A percentile compares a stretch with the other conserved stretches of the same genome.
phyloP scores from a whole-genome alignment of 345 rosid species.

The Isatis tinctoria region DNA sequence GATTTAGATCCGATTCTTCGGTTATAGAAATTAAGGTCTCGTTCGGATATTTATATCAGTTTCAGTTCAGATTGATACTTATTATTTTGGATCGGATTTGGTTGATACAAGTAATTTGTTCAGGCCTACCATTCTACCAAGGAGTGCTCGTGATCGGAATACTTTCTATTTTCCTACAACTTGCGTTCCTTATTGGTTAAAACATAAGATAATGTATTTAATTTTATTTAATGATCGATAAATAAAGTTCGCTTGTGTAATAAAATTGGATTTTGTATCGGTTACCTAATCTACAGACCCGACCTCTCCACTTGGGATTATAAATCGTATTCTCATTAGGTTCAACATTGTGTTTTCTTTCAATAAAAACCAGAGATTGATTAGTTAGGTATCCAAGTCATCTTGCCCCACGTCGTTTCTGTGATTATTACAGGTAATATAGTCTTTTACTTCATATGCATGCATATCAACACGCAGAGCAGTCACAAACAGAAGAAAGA shows the following conservation, averaged over 20 bases:
- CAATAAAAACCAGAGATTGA: neutral
- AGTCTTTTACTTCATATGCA: neutral
- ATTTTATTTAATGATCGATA: neutral
- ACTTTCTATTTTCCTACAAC: too few relatives aligned
- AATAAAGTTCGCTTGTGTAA: neutral
- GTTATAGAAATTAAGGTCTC: too few relatives aligned
- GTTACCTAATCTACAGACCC: neutral
- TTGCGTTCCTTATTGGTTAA: too few relatives aligned
- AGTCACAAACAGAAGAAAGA: neutral
- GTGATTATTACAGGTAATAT: neutral
- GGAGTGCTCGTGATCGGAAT: too few relatives aligned
- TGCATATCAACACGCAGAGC: neutral
- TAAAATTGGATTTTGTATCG: neutral
- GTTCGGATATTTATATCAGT: too few relatives aligned
- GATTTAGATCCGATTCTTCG: too few relatives aligned
- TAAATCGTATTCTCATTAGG: neutral
- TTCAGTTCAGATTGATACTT: too few relatives aligned
- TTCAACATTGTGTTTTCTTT: conserved; percentile 1
- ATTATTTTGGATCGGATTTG: too few relatives aligned
- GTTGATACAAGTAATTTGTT: too few relatives aligned
- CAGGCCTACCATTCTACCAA: too few relatives aligned
- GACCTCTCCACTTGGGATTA: neutral
- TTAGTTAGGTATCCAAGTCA: conserved; percentile 15
- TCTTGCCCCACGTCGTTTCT: neutral
- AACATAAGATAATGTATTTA: neutral